Evolutionary conservation across 345 rosid genomes (phyloP).

Genomic region (Durio zibethinus): DNA sequence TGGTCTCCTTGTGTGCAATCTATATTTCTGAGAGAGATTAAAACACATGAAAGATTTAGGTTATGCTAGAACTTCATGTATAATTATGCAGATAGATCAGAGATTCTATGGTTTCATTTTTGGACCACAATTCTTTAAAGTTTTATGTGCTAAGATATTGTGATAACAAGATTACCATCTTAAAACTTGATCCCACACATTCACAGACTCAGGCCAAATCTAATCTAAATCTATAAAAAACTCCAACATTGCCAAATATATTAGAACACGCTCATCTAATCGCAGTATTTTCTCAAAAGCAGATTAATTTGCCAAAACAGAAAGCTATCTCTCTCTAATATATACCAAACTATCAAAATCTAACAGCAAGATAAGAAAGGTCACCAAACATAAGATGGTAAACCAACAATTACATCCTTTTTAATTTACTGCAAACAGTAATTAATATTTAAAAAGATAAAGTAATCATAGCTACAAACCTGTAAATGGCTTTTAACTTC

Average conservation of each 20-base stretch:
- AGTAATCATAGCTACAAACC: conserved; percentile 36
- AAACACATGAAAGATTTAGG: background rate
- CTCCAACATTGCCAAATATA: background rate
- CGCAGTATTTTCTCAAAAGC: conserved; percentile 3
- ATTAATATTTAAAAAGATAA: background rate
- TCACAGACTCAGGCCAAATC: background rate
- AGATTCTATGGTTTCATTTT: too few species aligned
- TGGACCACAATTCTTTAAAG: background rate
- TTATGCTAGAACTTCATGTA: background rate
- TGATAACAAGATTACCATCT: background rate
- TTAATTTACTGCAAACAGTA: background rate
- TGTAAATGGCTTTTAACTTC: conserved; percentile 99
- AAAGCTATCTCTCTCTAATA: background rate
- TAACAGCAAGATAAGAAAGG: background rate
- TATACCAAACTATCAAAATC: background rate
- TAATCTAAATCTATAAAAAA: background rate
- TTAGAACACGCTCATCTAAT: background rate
- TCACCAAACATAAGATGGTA: background rate
- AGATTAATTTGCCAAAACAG: background rate
- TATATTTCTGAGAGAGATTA: conserved; percentile 64
- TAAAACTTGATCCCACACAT: background rate
- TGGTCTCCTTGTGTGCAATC: conserved; percentile 87
- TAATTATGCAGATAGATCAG: background rate
- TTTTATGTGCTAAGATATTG: background rate
- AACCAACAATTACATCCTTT: background rate